Base-by-base conservation (phyloP, 345 rosid species). In the Erucastrum elatum region DNA sequence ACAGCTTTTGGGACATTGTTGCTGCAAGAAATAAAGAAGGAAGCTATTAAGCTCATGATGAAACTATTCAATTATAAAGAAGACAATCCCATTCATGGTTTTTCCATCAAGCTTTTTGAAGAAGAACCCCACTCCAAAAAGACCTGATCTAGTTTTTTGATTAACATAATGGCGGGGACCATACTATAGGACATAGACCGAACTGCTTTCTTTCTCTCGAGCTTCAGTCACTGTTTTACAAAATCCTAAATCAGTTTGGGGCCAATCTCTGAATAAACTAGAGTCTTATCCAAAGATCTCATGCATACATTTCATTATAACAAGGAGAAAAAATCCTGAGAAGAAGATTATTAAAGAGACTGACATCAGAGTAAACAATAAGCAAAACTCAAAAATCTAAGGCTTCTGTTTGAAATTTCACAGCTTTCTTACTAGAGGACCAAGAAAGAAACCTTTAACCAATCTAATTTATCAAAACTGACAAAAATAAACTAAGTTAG, bases 91-190 rank as follows among this genome's bases (percentile, higher is more conserved):
- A 80, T 68, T 3, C 56, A n/a, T 75, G 79, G 85, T 83, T 69
- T 80, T 69, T 80, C 85, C 15, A 82, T 74, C 81, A 79, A 35
- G 78, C 77, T 86, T 29, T 51, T 86, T 79, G 79, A 51, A 78
- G 83, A 72, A 82, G 82, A 84, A 84, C 91, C 91, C 87, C 87
- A 88, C 81, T 63, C 56, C 56, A 60, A 79, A 35, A 74, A 64
- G 85, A 86, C 84, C 75, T 71, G 1, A 76, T 83, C 86, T 74
- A 78, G 81, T 49, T 72, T 55, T 55, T 41, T 41, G 68, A 75
- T 69, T 68, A 82, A 69, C 82, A 8, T 77, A 86, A 81, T 86
- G 87, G 90, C 82, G 87, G 96, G 94, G 97, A 81, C 91, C 91
- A 81, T 77, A 70, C 75, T 71, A 73, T 61, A 30, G 78, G 89